Conservation (phyloP, 192 early-diverging fungal genomes). For the Geranomyces michiganensis region DNA sequence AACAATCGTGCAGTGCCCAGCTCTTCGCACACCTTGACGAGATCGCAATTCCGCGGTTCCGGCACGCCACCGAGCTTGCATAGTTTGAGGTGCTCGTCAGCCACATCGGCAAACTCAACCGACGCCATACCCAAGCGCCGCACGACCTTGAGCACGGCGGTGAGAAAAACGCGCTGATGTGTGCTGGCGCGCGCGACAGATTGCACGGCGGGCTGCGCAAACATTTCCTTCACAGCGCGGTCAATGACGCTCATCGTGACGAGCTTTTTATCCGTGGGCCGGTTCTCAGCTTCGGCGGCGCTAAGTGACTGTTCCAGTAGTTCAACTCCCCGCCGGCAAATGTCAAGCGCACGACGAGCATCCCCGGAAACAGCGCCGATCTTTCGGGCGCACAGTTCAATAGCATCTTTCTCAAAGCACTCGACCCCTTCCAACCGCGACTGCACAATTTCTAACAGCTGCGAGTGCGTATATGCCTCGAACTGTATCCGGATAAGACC, state of each 20-base stretch:
- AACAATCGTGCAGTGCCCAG: constrained; percentile 21
- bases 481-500: constrained; percentile 93
- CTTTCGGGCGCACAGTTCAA: constrained; percentile 94
- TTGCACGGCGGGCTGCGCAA: constrained; percentile 71
- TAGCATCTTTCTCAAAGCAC: constrained; percentile 77
- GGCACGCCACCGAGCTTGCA: constrained; percentile 58
- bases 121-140: constrained; percentile 72
- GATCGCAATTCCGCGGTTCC: constrained; percentile 60
- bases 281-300: neutral
- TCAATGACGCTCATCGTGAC: constrained; percentile 60
- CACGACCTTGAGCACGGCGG: constrained; percentile 65
- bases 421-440: constrained; percentile 73
- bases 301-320: constrained; percentile 28
- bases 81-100: constrained; percentile 67
- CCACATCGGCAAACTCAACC: constrained; percentile 73
- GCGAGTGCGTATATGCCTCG: constrained; percentile 83
- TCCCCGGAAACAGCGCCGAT: constrained; percentile 96
- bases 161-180: constrained; percentile 87
- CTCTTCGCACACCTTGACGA: constrained; percentile 63
- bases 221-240: constrained; percentile 86
- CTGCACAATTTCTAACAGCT: constrained; percentile 84
- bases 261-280: neutral
- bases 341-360: constrained; percentile 91
- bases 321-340: constrained; percentile 70
- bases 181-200: constrained; percentile 72